Conservation (phyloP, 1,284 basidiomycete species). For the Farysia itapuensis region DNA sequence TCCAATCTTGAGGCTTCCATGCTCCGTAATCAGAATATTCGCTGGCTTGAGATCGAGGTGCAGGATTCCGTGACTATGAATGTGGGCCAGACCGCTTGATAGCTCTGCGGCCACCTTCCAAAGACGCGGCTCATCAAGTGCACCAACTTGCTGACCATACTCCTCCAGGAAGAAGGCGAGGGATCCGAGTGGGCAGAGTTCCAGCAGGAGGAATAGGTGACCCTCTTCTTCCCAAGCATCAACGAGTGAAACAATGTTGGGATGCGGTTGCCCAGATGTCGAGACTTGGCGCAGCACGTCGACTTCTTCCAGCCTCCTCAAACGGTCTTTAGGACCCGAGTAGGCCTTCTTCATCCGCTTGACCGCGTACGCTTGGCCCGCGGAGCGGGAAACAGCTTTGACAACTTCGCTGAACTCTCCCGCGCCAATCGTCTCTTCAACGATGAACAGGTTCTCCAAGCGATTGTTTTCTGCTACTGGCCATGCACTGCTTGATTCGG, state of each 20-base stretch:
- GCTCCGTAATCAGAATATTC: conserved; percentile 87
- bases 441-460: conserved; percentile 67
- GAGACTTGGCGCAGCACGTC: conserved; percentile 84
- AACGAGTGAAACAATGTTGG: conserved; percentile 75
- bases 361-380: conserved; percentile 75
- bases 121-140: conserved; percentile 87
- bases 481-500: background rate
- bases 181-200: conserved; percentile 90
- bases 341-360: conserved; percentile 89
- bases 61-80: conserved; percentile 84
- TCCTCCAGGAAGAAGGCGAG: conserved; percentile 89
- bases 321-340: conserved; percentile 81
- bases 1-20: conserved; percentile 92
- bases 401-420: conserved; percentile 94
- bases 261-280: conserved; percentile 23
- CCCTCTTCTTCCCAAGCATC: conserved; percentile 97
- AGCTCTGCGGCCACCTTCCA: conserved; percentile 97
- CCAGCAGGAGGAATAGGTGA: conserved; percentile 86
- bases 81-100: conserved; percentile 75
- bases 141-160: conserved; percentile 77
- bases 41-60: conserved; percentile 98
- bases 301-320: conserved; percentile 89
- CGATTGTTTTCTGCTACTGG: conserved; percentile 15
- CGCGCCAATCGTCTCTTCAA: conserved; percentile 79
- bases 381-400: conserved; percentile 76